These are phyloP conservation scores for Olyra latifolia DNA, from an alignment of 176 grass and related monocot species.

Conservation along the genomic window DNA sequence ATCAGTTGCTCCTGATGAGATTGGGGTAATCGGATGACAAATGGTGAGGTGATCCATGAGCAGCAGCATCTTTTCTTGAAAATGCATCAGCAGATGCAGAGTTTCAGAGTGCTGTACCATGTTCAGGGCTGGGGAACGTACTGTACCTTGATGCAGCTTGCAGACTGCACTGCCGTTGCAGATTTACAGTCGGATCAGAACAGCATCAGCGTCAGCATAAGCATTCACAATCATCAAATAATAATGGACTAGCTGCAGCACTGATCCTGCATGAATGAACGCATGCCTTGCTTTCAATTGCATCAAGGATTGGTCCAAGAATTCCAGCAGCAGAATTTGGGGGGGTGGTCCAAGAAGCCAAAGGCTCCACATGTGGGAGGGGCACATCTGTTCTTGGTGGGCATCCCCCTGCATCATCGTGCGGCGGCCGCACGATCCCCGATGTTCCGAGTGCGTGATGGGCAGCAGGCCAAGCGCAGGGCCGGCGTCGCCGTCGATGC, in stretches of 20 bases:
- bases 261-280: neutral
- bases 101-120: conserved; percentile 14
- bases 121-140: neutral
- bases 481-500: neutral
- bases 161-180: conserved; percentile 11
- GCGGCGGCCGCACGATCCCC: conserved; percentile 11
- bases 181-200: conserved; percentile 29
- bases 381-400: conserved; percentile 44
- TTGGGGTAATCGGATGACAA: conserved; percentile 2
- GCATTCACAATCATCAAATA: conserved; percentile 39
- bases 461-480: conserved; percentile 47
- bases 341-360: conserved; percentile 42
- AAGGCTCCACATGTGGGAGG: conserved; percentile 25
- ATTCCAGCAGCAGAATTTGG: conserved; percentile 37
- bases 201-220: conserved; percentile 7
- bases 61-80: neutral
- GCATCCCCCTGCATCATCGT: conserved; percentile 32
- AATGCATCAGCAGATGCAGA: conserved; percentile 6
- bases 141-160: conserved; percentile 20
- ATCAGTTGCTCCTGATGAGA: neutral
- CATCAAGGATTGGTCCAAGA: conserved; percentile 29
- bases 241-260: conserved; percentile 27
- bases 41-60: conserved; percentile 7
- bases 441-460: conserved; percentile 52
- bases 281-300: conserved; percentile 31